Evolutionary conservation across 2,329 filamentous ascomycete genomes (phyloP), one percentile per base, ranked within the genome.

Genomic region (Nemania sp.): DNA sequence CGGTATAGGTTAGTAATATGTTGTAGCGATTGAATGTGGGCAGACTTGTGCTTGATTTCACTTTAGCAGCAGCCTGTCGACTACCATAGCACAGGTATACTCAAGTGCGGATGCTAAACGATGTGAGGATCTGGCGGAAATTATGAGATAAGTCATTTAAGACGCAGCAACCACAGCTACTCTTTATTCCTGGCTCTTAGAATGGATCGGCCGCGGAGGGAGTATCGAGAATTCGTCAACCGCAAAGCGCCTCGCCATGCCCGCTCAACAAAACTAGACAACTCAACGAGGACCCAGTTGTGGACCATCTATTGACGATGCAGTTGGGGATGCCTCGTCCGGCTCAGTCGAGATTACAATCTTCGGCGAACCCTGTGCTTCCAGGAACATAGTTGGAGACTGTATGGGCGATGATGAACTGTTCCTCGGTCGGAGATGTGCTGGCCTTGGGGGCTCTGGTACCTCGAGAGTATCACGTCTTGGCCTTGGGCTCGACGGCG

Each of bases 381-480:
- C 35, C 35, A 52, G 15, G 43, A 62, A 54, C 35, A 69, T 71
- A 10, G 55, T 66, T 24, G 66, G 59, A 54, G 57, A 45, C 45
- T 38, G 13, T 10, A 32, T 32, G 22, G 41, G n/a, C 8, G 68
- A 29, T 0, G 68, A 57, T 8, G 66, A 63, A 57, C 52, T 70
- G 47, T 63, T 69, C 27, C 72, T 58, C 18, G 47, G 57, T 18
- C 29, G 73, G 53, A 66, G 59, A 62, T 68, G 49, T 35, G 24
- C 72, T 62, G 68, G 66, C 7, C 52, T 73, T 43, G 18, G 66
- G 11, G 15, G 71, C 38, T 11, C 66, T 0, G 79, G 79, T 24
- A 80, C 78, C 35, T 79, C 75, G 6, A 80, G 77, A 0, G 78
- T 80, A 20, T 77, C 74, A 3, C 77, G 66, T 63, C 79, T 71